phyloP scores from a whole-genome alignment of 495 filamentous ascomycete genomes.

The Penicillium mononematosum region DNA sequence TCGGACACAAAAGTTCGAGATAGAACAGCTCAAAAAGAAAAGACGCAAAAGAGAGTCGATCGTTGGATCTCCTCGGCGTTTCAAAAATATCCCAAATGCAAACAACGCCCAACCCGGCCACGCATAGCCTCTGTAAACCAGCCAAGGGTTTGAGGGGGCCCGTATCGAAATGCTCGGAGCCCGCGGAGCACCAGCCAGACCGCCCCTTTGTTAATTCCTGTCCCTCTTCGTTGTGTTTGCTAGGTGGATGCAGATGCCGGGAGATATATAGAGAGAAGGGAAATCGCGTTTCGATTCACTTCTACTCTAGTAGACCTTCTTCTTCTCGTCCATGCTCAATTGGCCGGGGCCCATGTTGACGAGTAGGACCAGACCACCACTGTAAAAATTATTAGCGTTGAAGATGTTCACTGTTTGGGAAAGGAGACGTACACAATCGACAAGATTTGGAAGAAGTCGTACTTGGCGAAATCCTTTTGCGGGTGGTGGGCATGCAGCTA shows the following conservation, averaged over 20 bases:
- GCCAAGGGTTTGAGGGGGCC: not conserved
- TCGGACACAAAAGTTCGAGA: slow-evolving; percentile 8
- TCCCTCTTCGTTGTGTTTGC: slow-evolving; percentile 11
- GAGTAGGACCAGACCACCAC: slow-evolving; percentile 86
- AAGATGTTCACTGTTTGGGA: not conserved
- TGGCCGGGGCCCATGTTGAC: slow-evolving; percentile 98
- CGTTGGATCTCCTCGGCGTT: slow-evolving; percentile 1
- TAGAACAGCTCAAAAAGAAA: slow-evolving; percentile 10
- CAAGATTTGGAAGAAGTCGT: slow-evolving; percentile 99
- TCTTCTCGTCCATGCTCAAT: slow-evolving; percentile 99
- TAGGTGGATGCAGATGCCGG: slow-evolving; percentile 6
- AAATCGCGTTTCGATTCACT: slow-evolving; percentile 3
- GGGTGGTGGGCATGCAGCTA: slow-evolving; percentile 98
- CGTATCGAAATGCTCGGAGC: slow-evolving; percentile 6
- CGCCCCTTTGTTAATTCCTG: not conserved
- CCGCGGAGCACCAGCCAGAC: not conserved
- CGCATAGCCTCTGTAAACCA: slow-evolving; percentile 1
- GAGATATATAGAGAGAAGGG: slow-evolving; percentile 20
- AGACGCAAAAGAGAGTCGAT: slow-evolving; percentile 6
- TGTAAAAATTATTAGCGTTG: slow-evolving; percentile 31
- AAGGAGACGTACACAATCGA: slow-evolving; percentile 82
- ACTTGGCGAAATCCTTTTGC: slow-evolving; percentile 99
- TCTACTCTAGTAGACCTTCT: slow-evolving; percentile 88
- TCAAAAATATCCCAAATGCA: slow-evolving; percentile 13
- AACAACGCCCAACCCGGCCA: slow-evolving; percentile 8